Percentiles rank a stretch among this genome's conserved stretches.
phyloP scores from a whole-genome alignment of 2,329 filamentous ascomycete genomes.

The Alternaria dauci region DNA sequence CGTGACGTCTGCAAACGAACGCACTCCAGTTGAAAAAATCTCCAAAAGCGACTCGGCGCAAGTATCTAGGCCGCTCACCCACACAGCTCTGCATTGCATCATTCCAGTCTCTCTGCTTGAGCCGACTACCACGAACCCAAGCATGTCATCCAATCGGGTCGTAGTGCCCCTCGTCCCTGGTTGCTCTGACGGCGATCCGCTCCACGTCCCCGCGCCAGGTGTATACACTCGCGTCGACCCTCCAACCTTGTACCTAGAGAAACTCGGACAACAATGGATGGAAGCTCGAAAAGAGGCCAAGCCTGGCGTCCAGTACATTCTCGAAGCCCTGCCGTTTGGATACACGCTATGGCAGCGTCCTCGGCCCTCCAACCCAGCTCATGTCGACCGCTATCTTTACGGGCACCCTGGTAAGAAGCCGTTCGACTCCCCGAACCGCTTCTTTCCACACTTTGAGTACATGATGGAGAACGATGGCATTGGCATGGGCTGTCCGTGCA shows the following conservation, averaged over 20 bases:
- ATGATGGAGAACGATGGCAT: constrained; percentile 60
- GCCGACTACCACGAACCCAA: not conserved
- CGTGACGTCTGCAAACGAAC: constrained; percentile 5
- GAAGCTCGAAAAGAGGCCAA: constrained; percentile 50
- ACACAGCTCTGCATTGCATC: not conserved
- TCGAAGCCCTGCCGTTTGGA: constrained; percentile 63
- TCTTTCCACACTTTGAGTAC: constrained; percentile 65
- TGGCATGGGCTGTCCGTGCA: constrained; percentile 59
- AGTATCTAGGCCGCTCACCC: not conserved
- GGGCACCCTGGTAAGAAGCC: constrained; percentile 62
- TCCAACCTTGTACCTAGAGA: constrained; percentile 56
- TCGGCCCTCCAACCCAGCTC: constrained; percentile 49
- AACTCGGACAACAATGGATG: constrained; percentile 60
- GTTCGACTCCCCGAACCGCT: constrained; percentile 64
- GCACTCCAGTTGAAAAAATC: not conserved
- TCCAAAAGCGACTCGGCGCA: not conserved
- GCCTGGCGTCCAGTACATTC: constrained; percentile 55
- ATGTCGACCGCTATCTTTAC: constrained; percentile 65
- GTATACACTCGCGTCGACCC: constrained; percentile 51
- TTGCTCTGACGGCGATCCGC: constrained; percentile 48
- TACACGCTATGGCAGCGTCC: constrained; percentile 62
- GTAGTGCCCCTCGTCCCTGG: constrained; percentile 35
- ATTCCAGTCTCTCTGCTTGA: not conserved
- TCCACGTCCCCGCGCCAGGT: constrained; percentile 32
- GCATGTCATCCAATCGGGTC: constrained; percentile 17